phyloP scores from a whole-genome alignment of 2,329 filamentous ascomycete genomes.

The Neopestalotiopsis clavispora region DNA sequence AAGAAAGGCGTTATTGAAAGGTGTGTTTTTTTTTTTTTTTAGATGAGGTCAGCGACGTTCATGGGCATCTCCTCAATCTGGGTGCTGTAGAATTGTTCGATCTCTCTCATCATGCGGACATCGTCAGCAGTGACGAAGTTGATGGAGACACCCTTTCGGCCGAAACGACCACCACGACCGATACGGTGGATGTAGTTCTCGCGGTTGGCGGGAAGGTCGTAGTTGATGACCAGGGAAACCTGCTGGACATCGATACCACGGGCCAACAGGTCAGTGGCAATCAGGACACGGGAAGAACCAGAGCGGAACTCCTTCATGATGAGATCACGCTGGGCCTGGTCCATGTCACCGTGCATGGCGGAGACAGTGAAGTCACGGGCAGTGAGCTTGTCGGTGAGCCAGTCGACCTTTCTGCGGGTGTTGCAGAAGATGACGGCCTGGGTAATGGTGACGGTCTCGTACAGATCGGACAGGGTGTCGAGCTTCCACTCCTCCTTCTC shows the following conservation, averaged over 20 bases:
- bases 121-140: conserved; percentile 99
- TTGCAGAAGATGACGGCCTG: conserved; percentile 99
- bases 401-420: conserved; percentile 99
- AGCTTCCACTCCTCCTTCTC: conserved; percentile 99
- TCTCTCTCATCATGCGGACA: conserved; percentile 99
- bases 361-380: conserved; percentile 99
- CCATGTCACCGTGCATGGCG: conserved; percentile 99
- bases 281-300: conserved; percentile 96
- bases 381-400: conserved; percentile 99
- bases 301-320: conserved; percentile 99
- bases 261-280: conserved; percentile 95
- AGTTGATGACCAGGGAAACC: conserved; percentile 99
- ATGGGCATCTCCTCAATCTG: conserved; percentile 99
- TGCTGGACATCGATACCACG: conserved; percentile 99
- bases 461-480: conserved; percentile 96
- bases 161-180: conserved; percentile 99
- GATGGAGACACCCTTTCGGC: conserved; percentile 99
- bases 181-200: conserved; percentile 99
- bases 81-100: conserved; percentile 99
- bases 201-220: conserved; percentile 97
- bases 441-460: conserved; percentile 99
- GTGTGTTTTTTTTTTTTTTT: conserved; percentile 50
- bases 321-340: conserved; percentile 94
- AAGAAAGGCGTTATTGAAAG: conserved; percentile 8
- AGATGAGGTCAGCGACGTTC: conserved; percentile 81